Base-by-base conservation (phyloP, 2,329 filamentous ascomycete species). In the Xylaria sp. region DNA sequence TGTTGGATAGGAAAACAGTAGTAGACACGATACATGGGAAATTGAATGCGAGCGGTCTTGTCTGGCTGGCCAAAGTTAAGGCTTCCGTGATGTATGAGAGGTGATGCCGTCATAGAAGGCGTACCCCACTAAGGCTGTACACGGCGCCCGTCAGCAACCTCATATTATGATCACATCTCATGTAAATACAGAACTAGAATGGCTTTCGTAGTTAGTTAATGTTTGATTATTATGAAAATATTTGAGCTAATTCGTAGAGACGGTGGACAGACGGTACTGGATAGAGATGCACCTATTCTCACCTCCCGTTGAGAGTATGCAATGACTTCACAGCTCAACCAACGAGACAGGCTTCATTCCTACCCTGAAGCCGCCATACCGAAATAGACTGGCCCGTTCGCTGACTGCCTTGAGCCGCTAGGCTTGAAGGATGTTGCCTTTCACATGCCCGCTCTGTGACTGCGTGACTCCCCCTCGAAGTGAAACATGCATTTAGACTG, bases 41-140 rank as follows among this genome's bases (percentile, higher is more conserved):
- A 11, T 34, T 13, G 29, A 26, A 26, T 7, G 29, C 9, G 29
- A 4, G 29, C 8, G 16, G 29, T 7, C 29, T 34, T 13, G 9
- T 34, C 29, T 11, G 29, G 11, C 29, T 34, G 11, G 11, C 16
- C 16, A 13, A 34, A 13, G 24, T 22, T 20, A 42, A 47, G 46
- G 39, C 45, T 37, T 5, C 24, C 24, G 48, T 57, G 55, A 54
- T 39, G 41, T 48, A 39, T 20, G 34, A 44, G 37, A 51, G 39
- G 49, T 34, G 43, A 39, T 26, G 24, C 40, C 47, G 40, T 51
- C 46, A 56, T 53, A 53, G 44, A 34, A 53, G 21, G n/a, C n/a
- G n/a, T n/a, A n/a, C n/a, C 21, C 24, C 17, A 20, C 22, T 34
- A 34, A 34, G 29, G 4, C 16, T 13, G 5, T 48, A 9, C 20